Conservation (phyloP, 2,329 filamentous ascomycete species). For the Fusarium mundagurra region DNA sequence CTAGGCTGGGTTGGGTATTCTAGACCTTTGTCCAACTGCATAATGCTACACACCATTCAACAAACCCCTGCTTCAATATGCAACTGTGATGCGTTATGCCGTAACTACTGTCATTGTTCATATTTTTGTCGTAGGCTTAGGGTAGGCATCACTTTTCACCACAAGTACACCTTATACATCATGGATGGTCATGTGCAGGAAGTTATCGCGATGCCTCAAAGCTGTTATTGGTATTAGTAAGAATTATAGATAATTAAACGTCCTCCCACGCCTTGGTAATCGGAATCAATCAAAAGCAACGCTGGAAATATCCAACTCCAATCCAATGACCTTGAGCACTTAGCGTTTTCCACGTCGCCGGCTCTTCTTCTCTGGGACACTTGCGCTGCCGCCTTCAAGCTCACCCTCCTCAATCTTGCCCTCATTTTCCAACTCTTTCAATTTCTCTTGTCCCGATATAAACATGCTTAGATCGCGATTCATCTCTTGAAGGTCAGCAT, state of each 20-base stretch:
- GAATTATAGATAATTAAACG: not conserved
- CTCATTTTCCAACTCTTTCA: slow-evolving; percentile 74
- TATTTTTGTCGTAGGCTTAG: not conserved
- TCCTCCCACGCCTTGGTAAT: not conserved
- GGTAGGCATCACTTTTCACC: too few relatives aligned
- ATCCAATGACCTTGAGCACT: not conserved
- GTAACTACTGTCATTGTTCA: not conserved
- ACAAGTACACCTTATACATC: not conserved
- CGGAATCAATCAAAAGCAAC: not conserved
- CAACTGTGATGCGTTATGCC: not conserved
- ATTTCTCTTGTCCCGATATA: slow-evolving; percentile 83
- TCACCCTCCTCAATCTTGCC: slow-evolving; percentile 73
- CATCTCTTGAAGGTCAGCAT: slow-evolving; percentile 81
- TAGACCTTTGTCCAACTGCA: not conserved
- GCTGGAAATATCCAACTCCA: not conserved
- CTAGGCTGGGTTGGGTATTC: slow-evolving; percentile 33
- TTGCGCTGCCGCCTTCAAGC: slow-evolving; percentile 76
- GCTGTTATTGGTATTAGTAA: not conserved
- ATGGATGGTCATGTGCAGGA: not conserved
- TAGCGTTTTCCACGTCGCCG: slow-evolving; percentile 60
- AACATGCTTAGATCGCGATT: slow-evolving; percentile 90
- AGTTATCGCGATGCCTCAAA: not conserved
- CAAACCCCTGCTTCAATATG: slow-evolving; percentile 11
- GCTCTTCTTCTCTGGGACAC: slow-evolving; percentile 68
- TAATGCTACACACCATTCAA: not conserved